Conservation (phyloP, 345 rosid species). For the Populus ilicifolia region DNA sequence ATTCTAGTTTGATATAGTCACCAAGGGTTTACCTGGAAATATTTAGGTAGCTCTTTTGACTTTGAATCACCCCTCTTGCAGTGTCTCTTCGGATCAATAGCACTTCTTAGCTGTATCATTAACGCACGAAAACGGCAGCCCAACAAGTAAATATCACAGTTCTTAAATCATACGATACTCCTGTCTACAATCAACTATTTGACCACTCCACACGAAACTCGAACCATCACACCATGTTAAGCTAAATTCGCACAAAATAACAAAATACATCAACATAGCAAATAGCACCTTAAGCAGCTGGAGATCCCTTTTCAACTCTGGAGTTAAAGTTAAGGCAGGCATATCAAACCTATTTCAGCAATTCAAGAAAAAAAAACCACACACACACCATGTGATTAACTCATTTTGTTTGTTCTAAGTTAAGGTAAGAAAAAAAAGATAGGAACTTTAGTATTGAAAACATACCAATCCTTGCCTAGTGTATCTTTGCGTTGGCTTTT, state of each 20-base stretch:
- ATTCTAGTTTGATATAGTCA: neutral
- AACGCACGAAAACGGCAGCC: neutral
- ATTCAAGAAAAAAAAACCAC: neutral
- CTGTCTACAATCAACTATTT: neutral
- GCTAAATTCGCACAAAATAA: neutral
- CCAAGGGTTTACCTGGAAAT: conserved; percentile 67
- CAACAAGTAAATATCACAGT: neutral
- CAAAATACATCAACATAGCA: neutral
- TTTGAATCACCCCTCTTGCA: conserved; percentile 67
- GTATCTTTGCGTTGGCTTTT: conserved; percentile 72
- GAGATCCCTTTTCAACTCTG: conserved; percentile 81
- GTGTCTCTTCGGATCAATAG: conserved; percentile 76
- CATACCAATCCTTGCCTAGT: conserved; percentile 62
- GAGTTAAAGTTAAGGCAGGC: conserved; percentile 87
- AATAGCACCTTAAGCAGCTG: conserved; percentile 73
- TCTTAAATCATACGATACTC: neutral
- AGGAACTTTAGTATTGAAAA: neutral
- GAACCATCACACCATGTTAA: neutral
- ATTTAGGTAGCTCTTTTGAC: conserved; percentile 60
- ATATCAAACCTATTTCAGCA: conserved; percentile 69
- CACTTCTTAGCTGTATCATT: conserved; percentile 61
- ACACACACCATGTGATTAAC: neutral
- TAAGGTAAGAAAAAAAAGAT: neutral
- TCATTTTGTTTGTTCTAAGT: neutral
- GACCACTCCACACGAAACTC: neutral